Evolutionary conservation across 805 yeast species (phyloP), one percentile per base, ranked within the genome.

Genomic region (Candida incommunis): DNA sequence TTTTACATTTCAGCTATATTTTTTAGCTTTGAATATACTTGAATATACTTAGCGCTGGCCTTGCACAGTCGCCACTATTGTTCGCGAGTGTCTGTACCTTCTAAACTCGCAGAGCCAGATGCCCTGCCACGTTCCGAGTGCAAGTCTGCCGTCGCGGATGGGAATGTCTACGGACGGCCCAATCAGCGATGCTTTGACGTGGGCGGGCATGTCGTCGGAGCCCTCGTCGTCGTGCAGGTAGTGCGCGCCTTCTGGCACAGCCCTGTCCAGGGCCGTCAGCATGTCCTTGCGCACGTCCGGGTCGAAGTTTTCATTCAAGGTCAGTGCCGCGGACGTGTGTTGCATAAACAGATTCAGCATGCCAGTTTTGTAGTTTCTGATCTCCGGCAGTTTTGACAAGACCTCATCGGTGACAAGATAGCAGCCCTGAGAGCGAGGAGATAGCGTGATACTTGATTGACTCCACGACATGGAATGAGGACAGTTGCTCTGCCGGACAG

Each of bases 81-180:
- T 71, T 54, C 94, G 70, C 5, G 78, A 62, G 55, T 83, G 90
- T 52, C 66, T 63, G 59, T 75, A 71, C 41, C 68, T 67, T 54
- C 94, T 70, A 62, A 84, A 83, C 58, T 83, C 94, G 55, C 82
- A 67, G 43, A 80, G 65, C 69, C 82, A 83, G 37, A 84, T 71
- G 0, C 92, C 94, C 58, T 83, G 94, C 94, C 94, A 84, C 0
- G 92, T 83, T 1, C 94, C 94, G 0, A 79, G 69, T 1, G 78
- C 80, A 45, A 83, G 63, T 26, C 67, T 58, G 1, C 94, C 94
- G 53, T 82, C 73, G 21, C 69, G 58, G 42, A 83, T 82, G 1
- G 94, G 94, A 40, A 83, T 75, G 2, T 74, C 67, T 23, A 83
- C 63, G 2, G 76, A 68, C 4, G 76, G 80, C 18, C 94, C 92